Evolutionary conservation across 2,329 filamentous ascomycete species (phyloP), one percentile per base, ranked within the genome.

Genomic region (Aspergillus udagawae): DNA sequence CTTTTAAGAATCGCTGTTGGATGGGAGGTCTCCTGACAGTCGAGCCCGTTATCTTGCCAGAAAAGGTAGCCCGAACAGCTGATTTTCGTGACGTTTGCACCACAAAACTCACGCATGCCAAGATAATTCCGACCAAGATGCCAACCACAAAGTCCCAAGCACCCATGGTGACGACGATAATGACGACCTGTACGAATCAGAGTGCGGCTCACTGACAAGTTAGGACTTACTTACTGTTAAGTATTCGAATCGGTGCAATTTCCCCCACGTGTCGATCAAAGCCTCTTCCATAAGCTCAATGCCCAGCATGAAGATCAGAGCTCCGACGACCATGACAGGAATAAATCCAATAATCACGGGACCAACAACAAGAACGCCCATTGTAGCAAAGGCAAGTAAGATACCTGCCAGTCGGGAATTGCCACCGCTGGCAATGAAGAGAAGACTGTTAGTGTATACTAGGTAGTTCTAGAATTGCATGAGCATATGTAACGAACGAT

Each of bases 371-470:
- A 97, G 88, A 45, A 97, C 85, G 2, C 87, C 87, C 66, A 87
- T 86, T 0, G 94, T 99, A 4, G 89, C 84, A 23, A 82, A 76
- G 0, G 94, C 94, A 52, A 99, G 82, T 79, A 97, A 84, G 27
- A 92, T 82, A 3, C 94, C 94, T 8, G 92, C 94, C 48, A 96
- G 78, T 51, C 94, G 87, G 66, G 86, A 92, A 70, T 95, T 86
- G 21, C 93, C 94, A 17, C 94, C 94, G 49, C 92, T 96, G 27
- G 90, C 86, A 71, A 97, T 96, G 74, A 99, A 97, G 56, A 99
- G 86, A n/a, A 96, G 84, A 61, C 92, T 97, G 71, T 99, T 99
- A 57, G 93, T 93, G 68, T 97, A 99, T 0, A 99, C 94, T 1
- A 99, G 83, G 69, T 99, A 99, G 73, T 99, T 99, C 75, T 95